phyloP scores from a whole-genome alignment of 345 rosid genomes.

The Populus nigra region DNA sequence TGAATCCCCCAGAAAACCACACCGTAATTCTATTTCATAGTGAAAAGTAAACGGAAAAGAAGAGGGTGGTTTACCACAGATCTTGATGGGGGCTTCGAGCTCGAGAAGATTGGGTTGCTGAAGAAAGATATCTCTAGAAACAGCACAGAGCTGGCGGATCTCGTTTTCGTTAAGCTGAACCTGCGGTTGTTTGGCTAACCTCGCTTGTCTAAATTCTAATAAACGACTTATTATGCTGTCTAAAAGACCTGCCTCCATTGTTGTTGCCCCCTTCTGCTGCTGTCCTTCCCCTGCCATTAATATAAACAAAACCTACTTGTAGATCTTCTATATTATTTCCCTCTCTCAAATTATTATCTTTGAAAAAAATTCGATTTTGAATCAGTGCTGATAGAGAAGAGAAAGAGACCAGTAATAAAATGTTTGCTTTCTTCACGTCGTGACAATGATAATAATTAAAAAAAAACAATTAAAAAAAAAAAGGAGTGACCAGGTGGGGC shows the following conservation, averaged over 20 bases:
- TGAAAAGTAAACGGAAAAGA: neutral
- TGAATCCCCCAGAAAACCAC: neutral
- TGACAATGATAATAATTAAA: no score
- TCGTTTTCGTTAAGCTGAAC: conserved; percentile 76
- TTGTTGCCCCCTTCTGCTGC: conserved; percentile 21
- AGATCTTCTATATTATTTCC: conserved; percentile 14
- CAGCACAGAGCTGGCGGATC: conserved; percentile 78
- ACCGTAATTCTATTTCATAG: neutral
- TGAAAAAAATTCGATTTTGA: neutral
- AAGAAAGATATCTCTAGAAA: conserved; percentile 68
- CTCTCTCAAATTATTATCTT: neutral
- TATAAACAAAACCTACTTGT: conserved; percentile 16
- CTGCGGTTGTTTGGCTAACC: conserved; percentile 59
- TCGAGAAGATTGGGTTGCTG: conserved; percentile 88
- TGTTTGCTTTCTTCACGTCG: neutral
- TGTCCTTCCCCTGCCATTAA: conserved; percentile 60
- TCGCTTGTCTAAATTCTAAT: conserved; percentile 57
- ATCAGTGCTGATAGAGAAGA: neutral
- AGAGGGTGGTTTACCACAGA: conserved; percentile 54
- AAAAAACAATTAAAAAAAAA: no score
- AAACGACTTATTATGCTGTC: conserved; percentile 71
- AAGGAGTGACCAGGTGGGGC: neutral
- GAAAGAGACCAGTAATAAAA: neutral
- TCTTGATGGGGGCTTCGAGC: conserved; percentile 91
- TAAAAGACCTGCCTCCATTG: conserved; percentile 57